Percentiles rank a stretch among this genome's conserved stretches.
These are phyloP conservation scores for Sporothrix brunneoviolacea DNA, from an alignment of 2,329 filamentous ascomycete species.

Conservation along the genomic window DNA sequence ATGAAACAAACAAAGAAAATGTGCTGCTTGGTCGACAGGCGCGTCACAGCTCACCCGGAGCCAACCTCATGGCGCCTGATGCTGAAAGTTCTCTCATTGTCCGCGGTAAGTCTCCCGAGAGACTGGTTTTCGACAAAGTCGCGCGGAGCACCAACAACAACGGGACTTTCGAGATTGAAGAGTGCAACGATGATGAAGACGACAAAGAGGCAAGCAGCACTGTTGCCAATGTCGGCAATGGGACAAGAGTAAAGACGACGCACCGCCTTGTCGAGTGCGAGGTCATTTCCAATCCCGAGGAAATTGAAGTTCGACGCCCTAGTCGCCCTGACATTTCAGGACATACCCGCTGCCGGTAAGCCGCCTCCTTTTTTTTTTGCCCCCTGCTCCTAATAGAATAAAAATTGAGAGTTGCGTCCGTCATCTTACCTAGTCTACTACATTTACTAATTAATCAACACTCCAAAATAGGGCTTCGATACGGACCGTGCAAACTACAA, in stretches of 20 bases:
- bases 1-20: neutral
- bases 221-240: neutral
- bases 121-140: neutral
- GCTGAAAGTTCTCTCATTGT: neutral
- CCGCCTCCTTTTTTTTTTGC: constrained; percentile 1
- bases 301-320: neutral
- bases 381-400: too few relatives aligned
- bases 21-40: too few relatives aligned
- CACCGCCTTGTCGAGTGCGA: constrained; percentile 12
- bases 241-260: neutral
- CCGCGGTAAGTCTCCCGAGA: neutral
- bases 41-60: too few relatives aligned
- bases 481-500: too few relatives aligned
- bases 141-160: neutral
- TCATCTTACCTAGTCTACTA: too few relatives aligned
- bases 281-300: constrained; percentile 14
- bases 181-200: constrained; percentile 3
- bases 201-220: neutral
- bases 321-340: neutral
- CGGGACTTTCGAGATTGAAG: constrained; percentile 11
- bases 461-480: too few relatives aligned
- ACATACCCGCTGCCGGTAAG: constrained; percentile 24
- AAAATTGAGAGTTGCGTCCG: too few relatives aligned
- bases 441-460: too few relatives aligned
- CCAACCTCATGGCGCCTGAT: neutral